Base-by-base conservation (phyloP, 805 yeast genomes). In the Candida maltosa region DNA sequence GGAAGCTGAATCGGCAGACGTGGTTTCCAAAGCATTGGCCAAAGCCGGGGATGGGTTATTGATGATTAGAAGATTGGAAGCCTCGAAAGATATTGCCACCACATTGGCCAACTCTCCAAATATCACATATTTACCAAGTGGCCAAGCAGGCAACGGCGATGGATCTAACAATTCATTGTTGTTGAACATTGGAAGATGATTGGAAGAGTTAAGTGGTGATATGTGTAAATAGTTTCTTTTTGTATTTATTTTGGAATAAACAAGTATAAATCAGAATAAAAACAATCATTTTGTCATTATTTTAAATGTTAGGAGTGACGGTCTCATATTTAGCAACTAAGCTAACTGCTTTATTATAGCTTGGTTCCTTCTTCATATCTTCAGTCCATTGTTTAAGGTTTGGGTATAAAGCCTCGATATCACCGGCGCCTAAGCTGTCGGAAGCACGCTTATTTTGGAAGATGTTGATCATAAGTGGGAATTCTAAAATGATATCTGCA, bases 1-100 rank as follows among this genome's bases (percentile, higher is more conserved):
- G 66, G 98, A 93, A 68, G 98, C 98, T 33, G 97, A 93, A 62
- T 87, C 96, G 39, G 98, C 98, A 3, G 97, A 93, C 41, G 80
- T 80, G 42, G 93, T 93, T 44, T 87, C 96, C 23, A 86, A 81
- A 62, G 97, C 97, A 4, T 75, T 93, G 47, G 78, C 82, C 36
- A 89, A 88, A 69, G 88, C 94, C 16, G 98, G 98, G 60, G 97
- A 93, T 56, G 97, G 97, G 47, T 73, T 93, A 49, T 72, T 93
- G 56, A 75, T 86, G 70, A 89, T 93, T 51, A 79, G 98, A 74
- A 78, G 97, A 68, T 78, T 93, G 48, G 98, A 93, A 59, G 97
- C 98, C 1, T 85, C 96, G 22, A 88, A 87, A 69, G 97, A 89
- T 45, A 93, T 93, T 61, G 98, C 98, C 7, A 68, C 72, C 38